phyloP scores from a whole-genome alignment of 2,329 filamentous ascomycete species.

The Knufia fluminis region DNA sequence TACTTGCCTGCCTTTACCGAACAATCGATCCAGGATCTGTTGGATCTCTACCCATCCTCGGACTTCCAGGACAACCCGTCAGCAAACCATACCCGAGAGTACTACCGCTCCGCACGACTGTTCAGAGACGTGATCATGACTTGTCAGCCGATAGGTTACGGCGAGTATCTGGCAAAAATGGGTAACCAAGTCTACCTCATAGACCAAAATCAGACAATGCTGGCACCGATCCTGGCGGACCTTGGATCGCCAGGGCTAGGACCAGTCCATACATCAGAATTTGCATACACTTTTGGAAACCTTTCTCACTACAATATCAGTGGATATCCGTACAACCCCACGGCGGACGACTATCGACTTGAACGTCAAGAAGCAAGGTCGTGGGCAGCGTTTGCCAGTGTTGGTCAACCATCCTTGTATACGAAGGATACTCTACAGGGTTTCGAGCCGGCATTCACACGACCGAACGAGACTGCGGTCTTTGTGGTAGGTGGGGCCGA shows the following conservation, averaged over 20 bases:
- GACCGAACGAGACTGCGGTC: not conserved
- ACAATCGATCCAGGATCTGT: not conserved
- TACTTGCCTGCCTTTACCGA: not conserved
- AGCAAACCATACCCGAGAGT: slow-evolving; percentile 35
- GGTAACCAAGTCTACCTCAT: slow-evolving; percentile 41
- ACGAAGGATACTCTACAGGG: slow-evolving; percentile 4
- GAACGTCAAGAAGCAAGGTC: not conserved
- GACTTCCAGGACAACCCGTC: slow-evolving; percentile 34
- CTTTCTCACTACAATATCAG: slow-evolving; percentile 36
- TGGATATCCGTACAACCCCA: slow-evolving; percentile 15
- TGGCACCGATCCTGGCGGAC: slow-evolving; percentile 35
- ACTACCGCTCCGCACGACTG: slow-evolving; percentile 42
- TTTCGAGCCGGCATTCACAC: not conserved
- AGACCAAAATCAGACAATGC: slow-evolving; percentile 47
- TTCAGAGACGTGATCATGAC: slow-evolving; percentile 46
- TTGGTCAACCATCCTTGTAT: slow-evolving; percentile 3
- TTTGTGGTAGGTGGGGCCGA: slow-evolving; percentile 4
- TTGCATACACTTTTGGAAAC: slow-evolving; percentile 45
- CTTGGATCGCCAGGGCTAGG: slow-evolving; percentile 34
- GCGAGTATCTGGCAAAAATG: slow-evolving; percentile 29
- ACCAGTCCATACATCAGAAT: slow-evolving; percentile 44
- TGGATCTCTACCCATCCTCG: not conserved
- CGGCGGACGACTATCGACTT: slow-evolving; percentile 1
- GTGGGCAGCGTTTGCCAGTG: slow-evolving; percentile 2
- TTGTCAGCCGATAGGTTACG: slow-evolving; percentile 40